A percentile compares a stretch with the other conserved stretches of the same genome.
Evolutionary conservation across 176 grass and related monocot genomes (phyloP).

Genomic region (Elaeis guineensis): DNA sequence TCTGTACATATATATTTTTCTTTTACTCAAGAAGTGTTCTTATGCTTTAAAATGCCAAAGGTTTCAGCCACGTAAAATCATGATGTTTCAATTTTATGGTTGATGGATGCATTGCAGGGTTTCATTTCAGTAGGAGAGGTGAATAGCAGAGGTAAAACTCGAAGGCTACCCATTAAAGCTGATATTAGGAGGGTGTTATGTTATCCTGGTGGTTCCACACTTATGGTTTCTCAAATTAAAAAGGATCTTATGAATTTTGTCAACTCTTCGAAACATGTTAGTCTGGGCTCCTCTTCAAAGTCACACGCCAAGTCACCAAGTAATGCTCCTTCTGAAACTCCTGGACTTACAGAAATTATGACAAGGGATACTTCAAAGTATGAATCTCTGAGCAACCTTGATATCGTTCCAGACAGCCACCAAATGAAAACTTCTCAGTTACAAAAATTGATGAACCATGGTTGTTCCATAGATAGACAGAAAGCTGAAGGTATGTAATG

Average conservation of each 20-base stretch:
- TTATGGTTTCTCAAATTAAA: constrained; percentile 68
- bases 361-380: too few relatives aligned
- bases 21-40: too few relatives aligned
- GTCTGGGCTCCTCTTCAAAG: constrained; percentile 9
- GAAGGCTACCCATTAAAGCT: constrained; percentile 63
- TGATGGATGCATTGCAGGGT: constrained; percentile 38
- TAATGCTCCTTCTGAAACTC: constrained; percentile 34
- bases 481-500: too few relatives aligned
- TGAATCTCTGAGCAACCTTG: too few relatives aligned
- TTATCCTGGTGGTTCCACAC: constrained; percentile 77
- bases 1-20: too few relatives aligned
- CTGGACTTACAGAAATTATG: too few relatives aligned
- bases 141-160: constrained; percentile 60
- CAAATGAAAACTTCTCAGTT: too few relatives aligned
- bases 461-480: too few relatives aligned
- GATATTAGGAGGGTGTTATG: constrained; percentile 69
- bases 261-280: constrained; percentile 13
- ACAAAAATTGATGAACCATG: too few relatives aligned
- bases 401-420: too few relatives aligned
- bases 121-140: constrained; percentile 75
- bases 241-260: constrained; percentile 25
- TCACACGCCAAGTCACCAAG: constrained; percentile 23
- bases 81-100: background rate
- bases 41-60: too few relatives aligned
- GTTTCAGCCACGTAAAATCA: background rate